phyloP scores from a whole-genome alignment of 2,329 filamentous ascomycete genomes.

The Tetracladium maxilliforme region DNA sequence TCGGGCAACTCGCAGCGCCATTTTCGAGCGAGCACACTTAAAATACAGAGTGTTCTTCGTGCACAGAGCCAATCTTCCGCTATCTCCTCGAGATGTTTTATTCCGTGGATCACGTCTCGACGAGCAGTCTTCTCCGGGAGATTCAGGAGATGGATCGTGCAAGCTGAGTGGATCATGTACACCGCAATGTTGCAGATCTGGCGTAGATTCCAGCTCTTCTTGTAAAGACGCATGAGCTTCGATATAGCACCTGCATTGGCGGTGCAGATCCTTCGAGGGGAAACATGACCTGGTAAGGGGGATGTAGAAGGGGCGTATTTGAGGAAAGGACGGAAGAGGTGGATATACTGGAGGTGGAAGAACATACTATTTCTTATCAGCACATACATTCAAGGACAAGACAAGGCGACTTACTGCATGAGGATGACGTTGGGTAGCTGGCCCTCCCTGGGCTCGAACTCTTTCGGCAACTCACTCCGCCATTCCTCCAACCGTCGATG shows the following conservation, averaged over 20 bases:
- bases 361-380: constrained; percentile 59
- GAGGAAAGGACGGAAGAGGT: constrained; percentile 87
- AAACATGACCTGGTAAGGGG: constrained; percentile 74
- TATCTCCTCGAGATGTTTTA: constrained; percentile 89
- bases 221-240: constrained; percentile 88
- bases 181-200: constrained; percentile 96
- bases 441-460: constrained; percentile 81
- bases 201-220: constrained; percentile 75
- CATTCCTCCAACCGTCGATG: constrained; percentile 83
- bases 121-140: constrained; percentile 83
- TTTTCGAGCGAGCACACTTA: constrained; percentile 73
- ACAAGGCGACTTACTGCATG: constrained; percentile 56
- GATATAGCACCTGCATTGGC: constrained; percentile 82
- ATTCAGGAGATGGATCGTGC: constrained; percentile 87
- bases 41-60: constrained; percentile 67
- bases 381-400: not conserved
- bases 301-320: constrained; percentile 75
- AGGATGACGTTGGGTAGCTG: constrained; percentile 70
- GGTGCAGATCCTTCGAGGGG: constrained; percentile 79
- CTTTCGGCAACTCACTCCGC: constrained; percentile 69
- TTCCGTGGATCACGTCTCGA: constrained; percentile 77
- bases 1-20: constrained; percentile 81
- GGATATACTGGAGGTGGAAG: constrained; percentile 88
- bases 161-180: constrained; percentile 89
- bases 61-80: constrained; percentile 90